Evolutionary conservation across 768 basidiomycete genomes (phyloP).

Genomic region (Coprinopsis cinerea): DNA sequence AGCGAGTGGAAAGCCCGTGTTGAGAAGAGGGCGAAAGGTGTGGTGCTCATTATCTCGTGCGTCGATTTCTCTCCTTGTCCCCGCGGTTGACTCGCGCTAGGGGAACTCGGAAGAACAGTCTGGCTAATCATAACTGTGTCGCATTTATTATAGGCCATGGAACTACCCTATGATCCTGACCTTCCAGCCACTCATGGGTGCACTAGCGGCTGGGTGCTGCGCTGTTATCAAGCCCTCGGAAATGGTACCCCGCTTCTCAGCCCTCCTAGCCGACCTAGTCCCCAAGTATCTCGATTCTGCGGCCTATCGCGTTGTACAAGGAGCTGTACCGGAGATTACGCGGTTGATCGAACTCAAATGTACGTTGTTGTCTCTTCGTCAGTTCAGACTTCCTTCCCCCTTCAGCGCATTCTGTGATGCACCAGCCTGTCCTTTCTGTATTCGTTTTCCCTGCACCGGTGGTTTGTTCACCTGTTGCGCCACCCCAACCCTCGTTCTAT

Average conservation of each 20-base stretch:
- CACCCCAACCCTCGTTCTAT: too few species aligned
- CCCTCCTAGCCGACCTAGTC: slow-evolving; percentile 47
- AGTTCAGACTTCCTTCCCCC: too few species aligned
- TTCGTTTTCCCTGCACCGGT: too few species aligned
- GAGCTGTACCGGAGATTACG: slow-evolving; percentile 52
- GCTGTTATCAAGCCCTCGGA: slow-evolving; percentile 67
- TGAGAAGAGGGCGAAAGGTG: slow-evolving; percentile 54
- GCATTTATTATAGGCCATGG: slow-evolving; percentile 43
- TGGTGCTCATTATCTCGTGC: slow-evolving; percentile 55
- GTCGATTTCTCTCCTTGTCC: slow-evolving; percentile 18
- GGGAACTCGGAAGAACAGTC: too few species aligned
- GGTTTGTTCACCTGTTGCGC: too few species aligned
- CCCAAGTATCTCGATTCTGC: slow-evolving; percentile 44
- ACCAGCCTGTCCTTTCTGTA: too few species aligned
- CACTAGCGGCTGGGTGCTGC: slow-evolving; percentile 72
- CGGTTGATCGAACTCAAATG: slow-evolving; percentile 45
- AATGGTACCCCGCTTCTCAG: slow-evolving; percentile 40
- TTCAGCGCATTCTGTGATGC: too few species aligned
- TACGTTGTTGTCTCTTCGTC: slow-evolving; percentile 21
- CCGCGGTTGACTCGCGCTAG: background rate
- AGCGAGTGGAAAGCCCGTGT: slow-evolving; percentile 48
- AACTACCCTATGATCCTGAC: slow-evolving; percentile 57
- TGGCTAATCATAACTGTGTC: too few species aligned
- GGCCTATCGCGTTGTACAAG: slow-evolving; percentile 52
- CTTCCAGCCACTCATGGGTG: slow-evolving; percentile 58